Base-by-base conservation (phyloP, 306 rosid species). In the Spatholobus suberectus region DNA sequence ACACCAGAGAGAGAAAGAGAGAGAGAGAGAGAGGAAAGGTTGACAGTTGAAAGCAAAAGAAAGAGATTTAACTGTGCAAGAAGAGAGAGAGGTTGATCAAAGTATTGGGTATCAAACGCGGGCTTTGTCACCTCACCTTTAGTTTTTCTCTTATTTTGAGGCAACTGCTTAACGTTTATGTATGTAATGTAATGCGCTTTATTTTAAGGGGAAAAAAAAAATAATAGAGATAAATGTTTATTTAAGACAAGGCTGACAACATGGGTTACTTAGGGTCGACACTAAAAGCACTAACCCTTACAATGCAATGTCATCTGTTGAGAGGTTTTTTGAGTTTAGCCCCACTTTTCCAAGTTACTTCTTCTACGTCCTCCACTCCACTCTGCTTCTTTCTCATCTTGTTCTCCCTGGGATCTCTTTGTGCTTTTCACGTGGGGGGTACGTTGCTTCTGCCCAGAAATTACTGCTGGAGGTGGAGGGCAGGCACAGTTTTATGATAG, bases 361-460 rank as follows among this genome's bases (percentile, higher is more conserved):
- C 74, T 85, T 57, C 70, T 70, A 26, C 54, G 52, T 68, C 81
- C 20, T 74, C 82, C 71, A 11, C 37, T 24, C n/a, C 34, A 1
- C 40, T 27, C 12, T 59, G 32, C 17, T 63, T 40, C 63, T 40
- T 57, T 49, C 72, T 70, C 57, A 78, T 67, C 26, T 73, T 73
- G 44, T 51, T 70, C 75, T 76, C 38, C 8, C 14, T 76, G 3
- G 74, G 24, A 34, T 79, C 73, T 80, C 75, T 77, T 49, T 62
- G 32, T 76, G 89, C 86, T 72, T 68, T 71, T 68, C 87, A 87
- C 86, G 21, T 90, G 85, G 87, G 62, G 94, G 85, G 92, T 81
- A 13, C 61, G 54, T 18, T 75, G 58, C 75, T 81, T 77, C 44
- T 46, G 26, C 72, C 46, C 44, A 61, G 61, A 44, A 17, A 61